Base-by-base conservation (phyloP, 345 rosid genomes). In the Camelina neglecta region DNA sequence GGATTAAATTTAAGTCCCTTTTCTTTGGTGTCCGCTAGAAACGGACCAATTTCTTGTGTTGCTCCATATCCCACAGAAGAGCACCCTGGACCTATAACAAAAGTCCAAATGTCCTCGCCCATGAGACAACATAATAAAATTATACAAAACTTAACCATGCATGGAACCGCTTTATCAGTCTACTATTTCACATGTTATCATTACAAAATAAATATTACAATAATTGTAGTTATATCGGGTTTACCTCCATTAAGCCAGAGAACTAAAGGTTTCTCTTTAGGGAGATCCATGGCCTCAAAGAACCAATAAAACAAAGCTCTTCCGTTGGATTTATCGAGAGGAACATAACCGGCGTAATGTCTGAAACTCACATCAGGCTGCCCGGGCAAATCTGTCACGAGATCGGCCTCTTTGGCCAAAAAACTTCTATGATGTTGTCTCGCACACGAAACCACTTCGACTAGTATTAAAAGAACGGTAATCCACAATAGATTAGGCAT, bases 21-120 rank as follows among this genome's bases (percentile, higher is more conserved):
- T 3, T 89, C 96, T 48, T 83, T 82, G 54, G 75, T 75, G 87
- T 88, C 93, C 18, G 91, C 86, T 76, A 93, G 85, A 71, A 96
- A 95, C 26, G 97, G 99, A 50, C 99, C 99, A 79, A 95, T 95
- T 84, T 95, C 97, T 84, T 95, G 96, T 77, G 99, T 89, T 83
- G 97, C 99, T 45, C 99, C 99, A 73, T 95, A 90, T 79, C 97
- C 99, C 82, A 95, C 96, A 75, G 99, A 95, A 73, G 99, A 95
- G 83, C 97, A 95, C 51, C 97, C 97, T 72, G 99, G 99, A 76
- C 99, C 99, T 95, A 57, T 48, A 18, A 26, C 65, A 36, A 54
- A 31, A 53, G n/a, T 24, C 24, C 35, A 55, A 44, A 16, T 62
- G 65, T 69, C 26, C 68, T 69, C 50, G 54, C 58, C 39, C 12